Evolutionary conservation across 2,329 filamentous ascomycete species (phyloP).

Genomic region (Sarocladium kiliense): DNA sequence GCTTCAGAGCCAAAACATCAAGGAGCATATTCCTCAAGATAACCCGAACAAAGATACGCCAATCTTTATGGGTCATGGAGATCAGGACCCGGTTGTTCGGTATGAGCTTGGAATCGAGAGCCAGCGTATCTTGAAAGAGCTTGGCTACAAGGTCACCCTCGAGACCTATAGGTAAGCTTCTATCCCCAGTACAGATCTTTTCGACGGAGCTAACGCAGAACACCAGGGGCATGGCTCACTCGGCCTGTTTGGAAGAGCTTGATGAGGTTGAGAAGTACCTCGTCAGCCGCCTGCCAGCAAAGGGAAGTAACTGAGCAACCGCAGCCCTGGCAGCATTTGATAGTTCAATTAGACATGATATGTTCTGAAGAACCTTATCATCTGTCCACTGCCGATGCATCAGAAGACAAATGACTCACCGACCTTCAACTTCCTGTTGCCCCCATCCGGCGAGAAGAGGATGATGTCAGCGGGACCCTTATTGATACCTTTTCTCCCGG

Average conservation of each 20-base stretch:
- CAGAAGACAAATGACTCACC: background rate
- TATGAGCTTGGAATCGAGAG: slow-evolving; percentile 65
- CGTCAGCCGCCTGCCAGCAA: slow-evolving; percentile 36
- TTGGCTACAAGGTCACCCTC: slow-evolving; percentile 71
- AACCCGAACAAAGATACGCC: slow-evolving; percentile 61
- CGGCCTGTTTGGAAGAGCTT: slow-evolving; percentile 71
- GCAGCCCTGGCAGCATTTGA: background rate
- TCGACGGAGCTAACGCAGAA: slow-evolving; percentile 7
- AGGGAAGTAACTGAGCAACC: slow-evolving; percentile 9
- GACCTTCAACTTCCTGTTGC: background rate
- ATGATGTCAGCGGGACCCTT: background rate
- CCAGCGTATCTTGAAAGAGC: slow-evolving; percentile 58
- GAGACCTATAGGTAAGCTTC: slow-evolving; percentile 62
- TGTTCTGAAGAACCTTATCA: background rate
- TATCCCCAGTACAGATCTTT: background rate
- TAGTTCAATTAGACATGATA: background rate
- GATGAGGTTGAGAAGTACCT: slow-evolving; percentile 69
- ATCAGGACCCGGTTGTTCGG: slow-evolving; percentile 66
- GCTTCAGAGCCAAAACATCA: slow-evolving; percentile 51
- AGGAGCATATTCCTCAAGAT: slow-evolving; percentile 30
- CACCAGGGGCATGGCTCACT: slow-evolving; percentile 64
- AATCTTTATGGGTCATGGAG: slow-evolving; percentile 88
- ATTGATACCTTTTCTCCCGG: background rate
- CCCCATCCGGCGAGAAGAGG: background rate
- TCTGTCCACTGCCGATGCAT: too few relatives aligned